Evolutionary conservation across 2,329 filamentous ascomycete species (phyloP).

Genomic region (Penicillium freii): DNA sequence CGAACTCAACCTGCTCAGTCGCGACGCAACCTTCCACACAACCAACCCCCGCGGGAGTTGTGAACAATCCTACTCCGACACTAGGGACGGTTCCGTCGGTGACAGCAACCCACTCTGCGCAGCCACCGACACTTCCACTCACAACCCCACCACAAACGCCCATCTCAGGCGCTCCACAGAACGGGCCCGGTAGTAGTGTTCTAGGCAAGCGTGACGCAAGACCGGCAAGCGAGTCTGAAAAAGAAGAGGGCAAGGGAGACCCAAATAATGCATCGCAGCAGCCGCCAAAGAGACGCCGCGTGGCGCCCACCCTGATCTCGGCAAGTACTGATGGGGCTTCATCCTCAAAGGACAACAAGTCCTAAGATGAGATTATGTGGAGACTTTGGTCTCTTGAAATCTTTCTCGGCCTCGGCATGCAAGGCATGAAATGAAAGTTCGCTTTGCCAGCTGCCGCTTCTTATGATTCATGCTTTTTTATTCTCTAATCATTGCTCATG

Average conservation of each 20-base stretch:
- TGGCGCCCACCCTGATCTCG: conserved; percentile 65
- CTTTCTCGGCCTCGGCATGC: not conserved
- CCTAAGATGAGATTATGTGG: not conserved
- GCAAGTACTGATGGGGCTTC: conserved; percentile 19
- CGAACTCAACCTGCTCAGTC: conserved; percentile 81
- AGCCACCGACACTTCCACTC: conserved; percentile 61
- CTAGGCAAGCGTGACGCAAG: conserved; percentile 52
- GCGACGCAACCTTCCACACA: conserved; percentile 57
- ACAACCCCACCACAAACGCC: conserved; percentile 92
- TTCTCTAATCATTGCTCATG: conserved; percentile 4
- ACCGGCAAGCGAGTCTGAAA: conserved; percentile 44
- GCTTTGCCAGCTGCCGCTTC: not conserved
- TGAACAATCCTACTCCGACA: conserved; percentile 76
- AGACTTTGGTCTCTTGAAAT: not conserved
- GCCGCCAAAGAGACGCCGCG: conserved; percentile 66
- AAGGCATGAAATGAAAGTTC: not conserved
- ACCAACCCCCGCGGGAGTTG: conserved; percentile 46
- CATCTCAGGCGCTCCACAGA: conserved; percentile 50
- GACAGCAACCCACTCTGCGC: conserved; percentile 65
- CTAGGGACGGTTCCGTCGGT: conserved; percentile 74
- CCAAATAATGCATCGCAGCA: conserved; percentile 45
- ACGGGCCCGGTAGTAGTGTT: conserved; percentile 49
- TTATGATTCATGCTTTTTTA: conserved; percentile 26
- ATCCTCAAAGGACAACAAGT: conserved; percentile 11
- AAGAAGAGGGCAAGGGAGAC: conserved; percentile 41